Conservation (phyloP, 805 yeast genomes). For the Blastobotrys attinorum region DNA sequence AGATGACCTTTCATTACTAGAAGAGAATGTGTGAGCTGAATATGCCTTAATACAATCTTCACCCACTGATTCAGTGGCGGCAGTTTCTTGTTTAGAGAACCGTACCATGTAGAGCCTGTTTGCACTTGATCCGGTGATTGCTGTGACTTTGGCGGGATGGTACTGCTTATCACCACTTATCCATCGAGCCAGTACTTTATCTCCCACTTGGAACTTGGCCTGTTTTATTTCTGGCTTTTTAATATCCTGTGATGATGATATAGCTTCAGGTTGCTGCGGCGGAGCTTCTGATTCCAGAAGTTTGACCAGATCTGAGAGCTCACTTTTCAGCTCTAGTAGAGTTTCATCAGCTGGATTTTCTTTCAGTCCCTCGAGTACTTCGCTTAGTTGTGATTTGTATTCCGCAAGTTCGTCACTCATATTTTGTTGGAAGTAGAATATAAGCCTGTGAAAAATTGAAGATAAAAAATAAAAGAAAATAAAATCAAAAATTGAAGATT, state of each 20-base stretch:
- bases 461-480: too few species aligned
- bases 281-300: constrained; percentile 15
- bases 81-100: constrained; percentile 14
- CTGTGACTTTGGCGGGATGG: constrained; percentile 21
- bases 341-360: constrained; percentile 23
- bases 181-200: constrained; percentile 22
- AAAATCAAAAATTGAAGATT: too few species aligned
- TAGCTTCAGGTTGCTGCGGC: not conserved
- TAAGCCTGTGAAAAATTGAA: too few species aligned
- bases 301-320: constrained; percentile 24
- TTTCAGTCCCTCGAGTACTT: constrained; percentile 22
- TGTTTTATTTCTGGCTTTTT: not conserved
- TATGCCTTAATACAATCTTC: constrained; percentile 6
- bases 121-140: constrained; percentile 22
- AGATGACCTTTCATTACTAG: not conserved
- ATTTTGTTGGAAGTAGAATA: constrained; percentile 9
- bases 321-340: constrained; percentile 22
- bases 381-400: constrained; percentile 26
- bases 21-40: not conserved
- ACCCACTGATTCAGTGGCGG: constrained; percentile 20
- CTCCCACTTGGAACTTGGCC: constrained; percentile 15
- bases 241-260: not conserved
- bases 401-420: constrained; percentile 25
- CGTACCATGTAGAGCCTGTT: constrained; percentile 22
- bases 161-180: constrained; percentile 23